These are phyloP conservation scores for Rubroshorea leprosula DNA, from an alignment of 345 rosid species.

Conservation along the genomic window DNA sequence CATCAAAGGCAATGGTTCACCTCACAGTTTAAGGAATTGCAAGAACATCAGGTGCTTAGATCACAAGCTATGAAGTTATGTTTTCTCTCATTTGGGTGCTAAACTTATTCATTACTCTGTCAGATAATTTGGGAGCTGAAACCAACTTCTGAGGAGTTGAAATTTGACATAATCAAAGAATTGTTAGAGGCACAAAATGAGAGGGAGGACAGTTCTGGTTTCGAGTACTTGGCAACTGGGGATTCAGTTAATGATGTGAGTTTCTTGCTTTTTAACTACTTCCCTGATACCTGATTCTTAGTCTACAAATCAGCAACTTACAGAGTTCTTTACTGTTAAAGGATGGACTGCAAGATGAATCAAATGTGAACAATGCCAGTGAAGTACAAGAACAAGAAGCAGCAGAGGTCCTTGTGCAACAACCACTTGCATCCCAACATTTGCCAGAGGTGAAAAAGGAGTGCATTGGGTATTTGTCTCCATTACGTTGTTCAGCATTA, in stretches of 20 bases:
- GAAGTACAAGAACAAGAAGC: conserved; percentile 7
- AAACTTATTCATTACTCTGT: not conserved
- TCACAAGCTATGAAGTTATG: not conserved
- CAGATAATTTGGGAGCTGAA: conserved; percentile 37
- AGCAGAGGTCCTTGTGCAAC: not conserved
- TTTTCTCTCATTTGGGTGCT: not conserved
- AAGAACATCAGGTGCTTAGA: conserved; percentile 29
- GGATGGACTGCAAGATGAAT: conserved; percentile 14
- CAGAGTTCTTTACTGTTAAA: conserved; percentile 6
- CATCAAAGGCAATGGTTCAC: conserved; percentile 26
- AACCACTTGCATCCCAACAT: not conserved
- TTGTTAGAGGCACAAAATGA: conserved; percentile 8
- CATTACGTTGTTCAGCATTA: not conserved
- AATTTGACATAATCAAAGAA: conserved; percentile 24
- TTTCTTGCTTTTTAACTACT: conserved; percentile 4
- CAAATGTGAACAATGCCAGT: conserved; percentile 1
- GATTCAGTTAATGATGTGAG: conserved; percentile 17
- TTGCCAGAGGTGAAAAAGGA: conserved; percentile 11
- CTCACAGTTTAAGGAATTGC: conserved; percentile 27
- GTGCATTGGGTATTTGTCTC: conserved; percentile 1
- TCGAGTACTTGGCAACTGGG: conserved; percentile 8
- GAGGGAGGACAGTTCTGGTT: conserved; percentile 2
- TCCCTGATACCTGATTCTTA: too few relatives aligned
- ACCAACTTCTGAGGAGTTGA: conserved; percentile 26
- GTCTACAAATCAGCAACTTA: too few relatives aligned